These are phyloP conservation scores for Omphalotus guepiniiformis DNA, from an alignment of 768 basidiomycete species.

Conservation along the genomic window DNA sequence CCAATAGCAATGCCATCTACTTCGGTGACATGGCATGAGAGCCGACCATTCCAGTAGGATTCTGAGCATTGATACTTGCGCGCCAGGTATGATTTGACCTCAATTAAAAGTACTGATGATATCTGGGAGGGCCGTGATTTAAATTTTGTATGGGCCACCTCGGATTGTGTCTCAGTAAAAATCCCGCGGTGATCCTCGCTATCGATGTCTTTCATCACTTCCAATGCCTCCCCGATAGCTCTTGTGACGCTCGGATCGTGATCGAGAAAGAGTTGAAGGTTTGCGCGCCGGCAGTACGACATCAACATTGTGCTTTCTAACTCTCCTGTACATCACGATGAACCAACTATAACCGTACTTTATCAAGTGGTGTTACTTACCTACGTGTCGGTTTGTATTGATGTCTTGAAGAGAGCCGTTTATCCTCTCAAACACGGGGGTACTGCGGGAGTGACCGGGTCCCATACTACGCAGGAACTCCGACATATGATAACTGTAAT, in stretches of 20 bases:
- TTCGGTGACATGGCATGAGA: not conserved
- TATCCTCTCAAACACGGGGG: constrained; percentile 25
- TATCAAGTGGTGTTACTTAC: too few species aligned
- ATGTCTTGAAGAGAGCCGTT: constrained; percentile 21
- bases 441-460: constrained; percentile 23
- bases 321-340: too few species aligned
- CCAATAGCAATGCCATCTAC: not conserved
- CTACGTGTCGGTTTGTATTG: constrained; percentile 20
- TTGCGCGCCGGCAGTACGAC: constrained; percentile 8
- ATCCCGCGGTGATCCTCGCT: constrained; percentile 15
- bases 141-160: not conserved
- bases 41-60: not conserved
- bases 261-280: constrained; percentile 12
- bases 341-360: too few species aligned
- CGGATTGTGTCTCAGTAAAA: not conserved
- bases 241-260: constrained; percentile 8
- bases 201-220: constrained; percentile 7
- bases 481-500: constrained; percentile 20
- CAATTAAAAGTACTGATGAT: not conserved
- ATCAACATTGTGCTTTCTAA: constrained; percentile 15
- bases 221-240: constrained; percentile 8
- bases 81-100: not conserved
- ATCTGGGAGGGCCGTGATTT: not conserved
- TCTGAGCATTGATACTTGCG: not conserved
- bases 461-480: constrained; percentile 18